A percentile compares a stretch with the other conserved stretches of the same genome.
Conservation (phyloP, 257 asterid species). For the Scutellaria minor region DNA sequence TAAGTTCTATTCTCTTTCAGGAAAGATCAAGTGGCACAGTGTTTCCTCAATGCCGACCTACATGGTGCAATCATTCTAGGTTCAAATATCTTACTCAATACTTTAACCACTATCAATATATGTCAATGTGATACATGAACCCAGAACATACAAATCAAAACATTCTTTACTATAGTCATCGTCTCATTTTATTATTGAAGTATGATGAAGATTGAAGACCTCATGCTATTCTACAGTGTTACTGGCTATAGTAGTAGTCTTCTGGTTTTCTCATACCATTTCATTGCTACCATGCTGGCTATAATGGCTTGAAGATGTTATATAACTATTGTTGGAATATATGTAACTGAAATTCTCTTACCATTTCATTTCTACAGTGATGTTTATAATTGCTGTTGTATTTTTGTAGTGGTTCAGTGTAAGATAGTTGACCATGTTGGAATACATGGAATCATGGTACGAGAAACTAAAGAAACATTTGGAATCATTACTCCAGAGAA, state of each 20-base stretch:
- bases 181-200: background rate
- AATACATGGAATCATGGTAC: conserved; percentile 75
- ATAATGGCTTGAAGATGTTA: no score
- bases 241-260: background rate
- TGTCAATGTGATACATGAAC: conserved; percentile 19
- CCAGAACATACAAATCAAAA: background rate
- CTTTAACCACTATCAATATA: background rate
- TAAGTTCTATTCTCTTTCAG: conserved; percentile 52
- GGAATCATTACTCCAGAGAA: conserved; percentile 81
- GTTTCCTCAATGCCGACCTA: conserved; percentile 74
- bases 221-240: background rate
- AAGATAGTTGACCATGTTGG: conserved; percentile 57
- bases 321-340: background rate
- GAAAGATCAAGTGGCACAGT: conserved; percentile 78
- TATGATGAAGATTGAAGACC: conserved; percentile 2
- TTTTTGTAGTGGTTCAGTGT: conserved; percentile 71
- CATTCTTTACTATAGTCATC: background rate
- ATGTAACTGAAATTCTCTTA: background rate
- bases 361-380: background rate
- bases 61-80: conserved; percentile 89
- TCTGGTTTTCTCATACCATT: background rate
- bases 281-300: background rate
- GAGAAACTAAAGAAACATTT: conserved; percentile 85
- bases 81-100: conserved; percentile 34
- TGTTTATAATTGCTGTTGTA: conserved; percentile 5